These are phyloP conservation scores for Corynascus novoguineensis DNA, from an alignment of 495 filamentous ascomycete genomes.

Conservation along the genomic window DNA sequence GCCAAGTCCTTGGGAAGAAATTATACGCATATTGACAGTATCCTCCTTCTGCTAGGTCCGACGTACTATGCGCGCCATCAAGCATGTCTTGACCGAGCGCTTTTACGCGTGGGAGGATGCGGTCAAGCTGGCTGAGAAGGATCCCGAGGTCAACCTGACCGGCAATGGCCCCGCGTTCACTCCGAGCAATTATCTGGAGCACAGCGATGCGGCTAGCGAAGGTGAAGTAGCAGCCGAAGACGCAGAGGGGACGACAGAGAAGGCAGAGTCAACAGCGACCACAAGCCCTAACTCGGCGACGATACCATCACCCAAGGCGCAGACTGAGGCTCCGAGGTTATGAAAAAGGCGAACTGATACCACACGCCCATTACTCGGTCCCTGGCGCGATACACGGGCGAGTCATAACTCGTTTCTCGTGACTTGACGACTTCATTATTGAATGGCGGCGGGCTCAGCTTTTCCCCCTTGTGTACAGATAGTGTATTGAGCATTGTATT, in stretches of 20 bases:
- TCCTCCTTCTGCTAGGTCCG: constrained; percentile 47
- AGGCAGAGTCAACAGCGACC: constrained; percentile 3
- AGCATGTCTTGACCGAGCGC: constrained; percentile 77
- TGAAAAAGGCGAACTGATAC: constrained; percentile 4
- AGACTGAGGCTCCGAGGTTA: constrained; percentile 21
- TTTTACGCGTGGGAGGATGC: constrained; percentile 90
- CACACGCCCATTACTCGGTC: not conserved
- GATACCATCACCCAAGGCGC: constrained; percentile 17
- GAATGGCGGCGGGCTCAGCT: not conserved
- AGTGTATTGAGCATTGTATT: constrained; percentile 22
- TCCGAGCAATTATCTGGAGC: constrained; percentile 39
- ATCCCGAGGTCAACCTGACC: constrained; percentile 58
- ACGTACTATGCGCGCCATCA: constrained; percentile 70
- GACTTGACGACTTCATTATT: not conserved
- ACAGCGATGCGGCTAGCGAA: constrained; percentile 15
- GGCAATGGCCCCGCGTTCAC: constrained; percentile 45
- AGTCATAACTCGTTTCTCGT: constrained; percentile 7
- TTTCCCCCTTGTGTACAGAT: constrained; percentile 24
- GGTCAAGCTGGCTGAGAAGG: constrained; percentile 58
- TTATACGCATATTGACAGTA: not conserved
- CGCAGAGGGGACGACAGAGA: constrained; percentile 3
- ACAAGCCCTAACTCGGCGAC: constrained; percentile 12
- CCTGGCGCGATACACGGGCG: not conserved
- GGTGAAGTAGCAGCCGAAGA: constrained; percentile 7
- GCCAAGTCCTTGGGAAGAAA: not conserved